Evolutionary conservation across 2,329 filamentous ascomycete genomes (phyloP).

Genomic region (Juglanconis sp.): DNA sequence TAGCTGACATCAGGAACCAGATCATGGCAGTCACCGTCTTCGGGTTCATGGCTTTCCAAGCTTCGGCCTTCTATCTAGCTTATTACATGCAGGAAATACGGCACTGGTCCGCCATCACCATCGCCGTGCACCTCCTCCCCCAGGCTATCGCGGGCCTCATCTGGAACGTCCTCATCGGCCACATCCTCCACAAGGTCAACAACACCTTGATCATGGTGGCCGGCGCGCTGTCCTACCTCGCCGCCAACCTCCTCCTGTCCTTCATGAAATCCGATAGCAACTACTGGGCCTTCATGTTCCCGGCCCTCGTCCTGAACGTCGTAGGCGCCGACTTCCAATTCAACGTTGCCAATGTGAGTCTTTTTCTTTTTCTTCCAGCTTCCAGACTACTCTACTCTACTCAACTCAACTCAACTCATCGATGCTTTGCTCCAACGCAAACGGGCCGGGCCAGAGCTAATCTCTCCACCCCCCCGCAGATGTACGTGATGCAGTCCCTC

Average conservation of each 20-base stretch:
- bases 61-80: conserved; percentile 60
- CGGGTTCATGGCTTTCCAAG: conserved; percentile 61
- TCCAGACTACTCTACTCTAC: background rate
- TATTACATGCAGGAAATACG: conserved; percentile 62
- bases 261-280: conserved; percentile 51
- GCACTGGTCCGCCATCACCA: conserved; percentile 25
- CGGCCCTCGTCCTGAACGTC: conserved; percentile 57
- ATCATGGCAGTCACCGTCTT: conserved; percentile 55
- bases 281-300: conserved; percentile 67
- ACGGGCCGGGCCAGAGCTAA: no score
- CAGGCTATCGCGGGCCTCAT: conserved; percentile 61
- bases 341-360: conserved; percentile 62
- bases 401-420: background rate
- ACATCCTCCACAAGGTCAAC: conserved; percentile 60
- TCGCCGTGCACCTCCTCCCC: conserved; percentile 60
- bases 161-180: conserved; percentile 61
- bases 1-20: conserved; percentile 26
- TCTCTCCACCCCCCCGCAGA: conserved; percentile 33
- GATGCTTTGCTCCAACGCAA: background rate
- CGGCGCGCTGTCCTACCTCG: conserved; percentile 38
- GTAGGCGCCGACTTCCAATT: conserved; percentile 68
- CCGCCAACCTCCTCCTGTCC: conserved; percentile 48
- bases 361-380: background rate
- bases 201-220: conserved; percentile 59
- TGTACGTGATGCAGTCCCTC: conserved; percentile 67